Conservation (phyloP, 176 grass and related monocot genomes). For the maize (Zea mays) region Zm-B73-REFERENCE-NAM-5.0 NC_050103.1:2616501-2617000, state of each 20-base stretch:
- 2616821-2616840: conserved; percentile 43
- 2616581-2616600: not conserved
- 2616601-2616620: conserved; percentile 1
- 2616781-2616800: conserved; percentile 43
- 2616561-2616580: not conserved
- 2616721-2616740: conserved; percentile 47
- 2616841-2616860: conserved; percentile 25
- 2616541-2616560: not conserved
- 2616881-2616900: conserved; percentile 83
- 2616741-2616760: conserved; percentile 36
- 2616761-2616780: conserved; percentile 31
- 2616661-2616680: conserved; percentile 49
- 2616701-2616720: conserved; percentile 35
- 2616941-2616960: conserved; percentile 75
- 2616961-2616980: conserved; percentile 77
- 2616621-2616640: conserved; percentile 38
- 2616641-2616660: conserved; percentile 9
- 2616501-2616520: not conserved
- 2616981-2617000: conserved; percentile 82
- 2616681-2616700: not conserved
- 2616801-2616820: conserved; percentile 43
- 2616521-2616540: not conserved
- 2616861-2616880: conserved; percentile 20
- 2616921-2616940: conserved; percentile 80
- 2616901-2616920: conserved; percentile 85